Base-by-base conservation (phyloP, 1,139 yeast genomes). In the Torulaspora globosa region DNA sequence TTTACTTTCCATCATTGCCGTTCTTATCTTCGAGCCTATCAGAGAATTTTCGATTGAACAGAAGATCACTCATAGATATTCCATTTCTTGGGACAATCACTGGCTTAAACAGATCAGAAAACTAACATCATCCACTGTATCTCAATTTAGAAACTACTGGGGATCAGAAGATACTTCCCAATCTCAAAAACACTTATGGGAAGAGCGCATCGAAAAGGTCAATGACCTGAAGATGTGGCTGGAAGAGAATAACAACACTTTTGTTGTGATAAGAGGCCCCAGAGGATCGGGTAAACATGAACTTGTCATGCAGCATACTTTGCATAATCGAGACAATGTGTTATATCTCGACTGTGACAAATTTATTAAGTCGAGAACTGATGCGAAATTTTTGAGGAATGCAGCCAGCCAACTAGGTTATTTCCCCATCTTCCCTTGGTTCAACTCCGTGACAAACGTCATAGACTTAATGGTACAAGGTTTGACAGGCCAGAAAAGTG, bases 401-500 rank as follows among this genome's bases (percentile, higher is more conserved):
- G 77, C 89, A 10, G 89, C 97, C 0, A 70, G 69, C 31, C 90
- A 87, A 62, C 63, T 89, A 30, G 97, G 98, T 0, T 92, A 92
- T 65, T 87, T 79, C 70, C 98, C 98, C 0, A 83, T 88, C 2
- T 92, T 92, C 65, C 86, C 96, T 9, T 92, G 97, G 96, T 71
- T 90, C 52, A 88, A 87, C 62, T 78, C 86, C 4, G 70, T 90
- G 19, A 80, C 96, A 0, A 80, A 80, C 51, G 83, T 89, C 51
- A 70, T 88, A 44, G 98, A 92, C 66, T 74, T 94, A 56, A 89
- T 82, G 45, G 85, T 86, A 12, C 96, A 88, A 63, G 92, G 97
- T 45, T 64, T 92, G 37, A 89, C 96, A 1, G 98, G 98, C 0
- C 97, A 89, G 64, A 88, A 88, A 60, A 84, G 96, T 1, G 97